Conservation (phyloP, 768 basidiomycete genomes). For the Leccinum incarnatum region DNA sequence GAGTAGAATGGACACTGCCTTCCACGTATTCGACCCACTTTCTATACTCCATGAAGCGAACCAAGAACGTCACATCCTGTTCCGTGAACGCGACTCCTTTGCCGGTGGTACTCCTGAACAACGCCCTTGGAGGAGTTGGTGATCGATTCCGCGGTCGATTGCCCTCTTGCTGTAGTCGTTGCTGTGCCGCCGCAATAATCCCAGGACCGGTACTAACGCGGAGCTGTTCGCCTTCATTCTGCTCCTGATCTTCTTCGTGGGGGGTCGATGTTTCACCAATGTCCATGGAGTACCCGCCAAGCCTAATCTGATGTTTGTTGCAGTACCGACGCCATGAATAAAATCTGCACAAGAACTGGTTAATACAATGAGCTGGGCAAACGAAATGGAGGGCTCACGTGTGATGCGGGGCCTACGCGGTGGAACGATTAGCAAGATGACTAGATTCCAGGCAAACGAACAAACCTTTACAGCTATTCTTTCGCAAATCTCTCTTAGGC, state of each 20-base stretch:
- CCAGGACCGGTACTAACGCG: constrained; percentile 39
- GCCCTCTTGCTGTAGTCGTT: constrained; percentile 38
- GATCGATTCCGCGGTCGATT: constrained; percentile 55
- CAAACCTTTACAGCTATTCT: constrained; percentile 77
- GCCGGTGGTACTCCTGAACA: constrained; percentile 83
- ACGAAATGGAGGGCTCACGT: constrained; percentile 48
- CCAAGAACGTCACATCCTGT: constrained; percentile 75
- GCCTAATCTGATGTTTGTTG: constrained; percentile 89
- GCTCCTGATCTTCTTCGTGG: constrained; percentile 41
- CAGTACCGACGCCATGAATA: constrained; percentile 92
- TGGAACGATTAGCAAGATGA: constrained; percentile 4
- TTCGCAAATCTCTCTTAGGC: constrained; percentile 81
- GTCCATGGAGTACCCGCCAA: constrained; percentile 82
- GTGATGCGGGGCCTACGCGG: constrained; percentile 74
- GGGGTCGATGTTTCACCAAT: constrained; percentile 48
- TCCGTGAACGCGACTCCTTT: constrained; percentile 89
- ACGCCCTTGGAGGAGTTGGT: constrained; percentile 75
- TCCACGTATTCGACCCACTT: constrained; percentile 45
- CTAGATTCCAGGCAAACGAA: neutral
- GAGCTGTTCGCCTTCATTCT: constrained; percentile 40
- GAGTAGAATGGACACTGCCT: neutral
- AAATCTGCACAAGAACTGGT: constrained; percentile 47
- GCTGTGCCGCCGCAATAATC: constrained; percentile 44
- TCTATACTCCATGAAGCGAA: constrained; percentile 74
- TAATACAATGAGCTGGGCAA: neutral